Evolutionary conservation across 2,329 filamentous ascomycete genomes (phyloP).

Genomic region (Huntiella moniliformis): DNA sequence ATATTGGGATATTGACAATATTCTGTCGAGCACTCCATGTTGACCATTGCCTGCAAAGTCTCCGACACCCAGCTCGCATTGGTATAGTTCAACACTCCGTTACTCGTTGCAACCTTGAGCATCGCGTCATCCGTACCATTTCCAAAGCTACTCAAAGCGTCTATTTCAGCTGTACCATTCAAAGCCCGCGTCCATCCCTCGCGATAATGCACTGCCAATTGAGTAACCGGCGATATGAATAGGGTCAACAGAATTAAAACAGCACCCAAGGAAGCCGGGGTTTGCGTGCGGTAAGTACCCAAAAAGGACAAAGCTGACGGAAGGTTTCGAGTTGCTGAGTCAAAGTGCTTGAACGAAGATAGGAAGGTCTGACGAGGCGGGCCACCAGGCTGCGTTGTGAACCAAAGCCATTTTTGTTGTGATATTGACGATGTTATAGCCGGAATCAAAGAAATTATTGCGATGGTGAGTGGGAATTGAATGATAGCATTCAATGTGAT

Average conservation of each 20-base stretch:
- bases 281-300: slow-evolving; percentile 13
- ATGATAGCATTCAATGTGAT: slow-evolving; percentile 17
- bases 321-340: slow-evolving; percentile 15
- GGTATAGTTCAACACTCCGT: background rate
- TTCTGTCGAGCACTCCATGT: slow-evolving; percentile 12
- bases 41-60: background rate
- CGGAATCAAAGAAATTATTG: slow-evolving; percentile 14
- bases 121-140: background rate
- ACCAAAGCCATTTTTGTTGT: slow-evolving; percentile 20
- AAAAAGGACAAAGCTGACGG: slow-evolving; percentile 14
- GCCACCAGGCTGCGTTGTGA: slow-evolving; percentile 4
- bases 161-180: background rate
- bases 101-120: background rate
- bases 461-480: slow-evolving; percentile 16
- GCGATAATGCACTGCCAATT: slow-evolving; percentile 9
- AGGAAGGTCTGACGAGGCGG: slow-evolving; percentile 12
- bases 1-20: slow-evolving; percentile 14
- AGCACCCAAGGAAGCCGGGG: slow-evolving; percentile 16
- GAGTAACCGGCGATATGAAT: slow-evolving; percentile 11
- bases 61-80: background rate
- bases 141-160: background rate
- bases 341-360: slow-evolving; percentile 17
- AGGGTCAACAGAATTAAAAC: slow-evolving; percentile 14
- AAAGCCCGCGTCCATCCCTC: background rate
- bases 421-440: slow-evolving; percentile 16